Conservation (phyloP, 2,329 filamentous ascomycete genomes). For the Dothideomycetes sp. region DNA sequence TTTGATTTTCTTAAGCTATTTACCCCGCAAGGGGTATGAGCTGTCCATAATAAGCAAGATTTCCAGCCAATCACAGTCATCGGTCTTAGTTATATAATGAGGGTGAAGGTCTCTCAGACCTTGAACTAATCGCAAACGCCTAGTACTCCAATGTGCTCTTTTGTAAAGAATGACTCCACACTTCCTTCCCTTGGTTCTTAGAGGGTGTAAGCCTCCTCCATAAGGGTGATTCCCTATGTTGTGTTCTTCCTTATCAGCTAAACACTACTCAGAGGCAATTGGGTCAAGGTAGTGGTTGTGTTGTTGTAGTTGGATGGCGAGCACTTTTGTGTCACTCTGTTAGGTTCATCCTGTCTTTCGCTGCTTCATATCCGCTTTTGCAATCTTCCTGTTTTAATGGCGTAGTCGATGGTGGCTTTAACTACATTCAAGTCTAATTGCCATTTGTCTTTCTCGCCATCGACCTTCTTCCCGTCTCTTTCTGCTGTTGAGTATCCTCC, state of each 20-base stretch:
- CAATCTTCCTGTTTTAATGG: not conserved
- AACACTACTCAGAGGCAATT: not conserved
- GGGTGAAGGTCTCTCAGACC: constrained; percentile 4
- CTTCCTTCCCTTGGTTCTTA: not conserved
- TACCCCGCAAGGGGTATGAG: constrained; percentile 1
- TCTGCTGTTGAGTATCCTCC: not conserved
- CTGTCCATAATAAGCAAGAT: not conserved
- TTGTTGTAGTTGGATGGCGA: constrained; percentile 2
- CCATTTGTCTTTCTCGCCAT: constrained; percentile 1
- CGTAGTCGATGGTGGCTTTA: constrained; percentile 1
- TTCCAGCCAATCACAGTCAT: constrained; percentile 2
- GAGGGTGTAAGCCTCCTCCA: constrained; percentile 1
- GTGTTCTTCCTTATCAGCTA: constrained; percentile 4
- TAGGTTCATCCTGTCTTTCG: too few species aligned
- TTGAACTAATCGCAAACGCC: not conserved
- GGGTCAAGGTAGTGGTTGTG: not conserved
- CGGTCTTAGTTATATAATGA: constrained; percentile 4
- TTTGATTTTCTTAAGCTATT: constrained; percentile 4
- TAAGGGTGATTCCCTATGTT: constrained; percentile 1
- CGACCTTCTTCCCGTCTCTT: not conserved
- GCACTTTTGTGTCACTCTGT: constrained; percentile 2
- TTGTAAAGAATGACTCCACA: not conserved
- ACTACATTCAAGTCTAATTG: constrained; percentile 1
- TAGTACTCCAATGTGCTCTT: constrained; percentile 1
- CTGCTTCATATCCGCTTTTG: not conserved